Percentiles rank a stretch among this genome's conserved stretches.
Evolutionary conservation across 805 yeast species (phyloP).

Genomic region (Spathaspora gorwiae): DNA sequence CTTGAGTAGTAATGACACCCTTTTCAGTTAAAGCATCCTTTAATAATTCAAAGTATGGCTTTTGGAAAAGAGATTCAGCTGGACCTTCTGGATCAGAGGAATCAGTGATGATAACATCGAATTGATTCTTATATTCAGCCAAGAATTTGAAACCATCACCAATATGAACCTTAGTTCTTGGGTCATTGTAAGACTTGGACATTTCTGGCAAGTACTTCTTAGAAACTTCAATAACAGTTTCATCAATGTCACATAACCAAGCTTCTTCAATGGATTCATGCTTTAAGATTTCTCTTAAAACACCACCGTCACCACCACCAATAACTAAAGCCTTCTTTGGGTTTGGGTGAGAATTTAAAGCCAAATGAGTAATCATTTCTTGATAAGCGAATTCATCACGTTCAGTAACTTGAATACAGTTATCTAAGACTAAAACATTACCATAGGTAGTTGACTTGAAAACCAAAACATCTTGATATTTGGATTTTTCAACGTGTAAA

Average conservation of each 20-base stretch:
- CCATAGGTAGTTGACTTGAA: conserved; percentile 94
- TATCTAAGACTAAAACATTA: conserved; percentile 90
- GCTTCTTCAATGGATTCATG: conserved; percentile 85
- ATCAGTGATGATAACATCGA: conserved; percentile 94
- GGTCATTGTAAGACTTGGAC: conserved; percentile 80
- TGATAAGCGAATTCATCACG: conserved; percentile 97
- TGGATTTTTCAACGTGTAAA: conserved; percentile 77
- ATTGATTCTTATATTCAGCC: conserved; percentile 74
- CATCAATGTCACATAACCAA: conserved; percentile 91
- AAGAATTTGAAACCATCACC: conserved; percentile 98
- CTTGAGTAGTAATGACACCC: conserved; percentile 92
- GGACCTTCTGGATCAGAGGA: conserved; percentile 99
- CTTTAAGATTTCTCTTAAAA: conserved; percentile 88
- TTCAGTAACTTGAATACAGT: conserved; percentile 93
- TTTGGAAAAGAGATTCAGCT: conserved; percentile 89
- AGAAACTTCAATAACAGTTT: conserved; percentile 81
- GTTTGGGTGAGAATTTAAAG: conserved; percentile 87
- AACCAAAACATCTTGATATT: conserved; percentile 89
- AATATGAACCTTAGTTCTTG: conserved; percentile 84
- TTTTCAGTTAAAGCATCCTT: conserved; percentile 84
- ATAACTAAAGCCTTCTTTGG: conserved; percentile 91
- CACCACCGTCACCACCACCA: conserved; percentile 99
- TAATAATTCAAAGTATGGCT: conserved; percentile 82
- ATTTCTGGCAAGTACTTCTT: conserved; percentile 84
- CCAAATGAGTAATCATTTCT: conserved; percentile 96